Evolutionary conservation across 495 filamentous ascomycete genomes (phyloP).

Genomic region (Amniculicola lignicola): DNA sequence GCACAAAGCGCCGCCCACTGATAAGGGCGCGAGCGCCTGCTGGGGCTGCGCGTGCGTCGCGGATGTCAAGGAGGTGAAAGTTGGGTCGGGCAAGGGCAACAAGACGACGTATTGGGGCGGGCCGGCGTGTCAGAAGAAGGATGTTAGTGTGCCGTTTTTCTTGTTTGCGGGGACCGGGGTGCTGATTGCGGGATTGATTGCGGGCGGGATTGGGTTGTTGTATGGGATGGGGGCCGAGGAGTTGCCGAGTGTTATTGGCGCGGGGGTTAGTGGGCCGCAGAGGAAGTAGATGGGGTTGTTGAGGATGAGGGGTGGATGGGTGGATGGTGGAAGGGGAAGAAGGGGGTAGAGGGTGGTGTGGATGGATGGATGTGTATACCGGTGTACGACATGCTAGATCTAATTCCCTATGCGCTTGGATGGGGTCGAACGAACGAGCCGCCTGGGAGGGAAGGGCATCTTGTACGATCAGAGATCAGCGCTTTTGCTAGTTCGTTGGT

Average conservation of each 20-base stretch:
- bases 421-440: too few relatives aligned
- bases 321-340: too few relatives aligned
- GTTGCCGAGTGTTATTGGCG: constrained; percentile 39
- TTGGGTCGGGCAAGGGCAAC: constrained; percentile 43
- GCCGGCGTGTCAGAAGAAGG: constrained; percentile 83
- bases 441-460: too few relatives aligned
- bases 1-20: constrained; percentile 12
- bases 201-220: constrained; percentile 69
- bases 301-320: neutral
- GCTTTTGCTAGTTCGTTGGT: too few relatives aligned
- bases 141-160: constrained; percentile 84
- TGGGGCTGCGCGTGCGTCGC: constrained; percentile 71
- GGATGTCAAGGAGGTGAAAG: constrained; percentile 47
- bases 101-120: constrained; percentile 72
- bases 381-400: constrained; percentile 30
- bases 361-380: constrained; percentile 11
- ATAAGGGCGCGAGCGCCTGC: constrained; percentile 50
- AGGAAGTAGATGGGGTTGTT: constrained; percentile 28
- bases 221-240: constrained; percentile 66
- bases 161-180: constrained; percentile 70
- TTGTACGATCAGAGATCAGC: constrained; percentile 7
- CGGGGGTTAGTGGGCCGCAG: constrained; percentile 35
- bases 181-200: constrained; percentile 56
- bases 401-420: too few relatives aligned
- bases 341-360: neutral